phyloP scores from a whole-genome alignment of 345 rosid species.

The Acer saccharum region DNA sequence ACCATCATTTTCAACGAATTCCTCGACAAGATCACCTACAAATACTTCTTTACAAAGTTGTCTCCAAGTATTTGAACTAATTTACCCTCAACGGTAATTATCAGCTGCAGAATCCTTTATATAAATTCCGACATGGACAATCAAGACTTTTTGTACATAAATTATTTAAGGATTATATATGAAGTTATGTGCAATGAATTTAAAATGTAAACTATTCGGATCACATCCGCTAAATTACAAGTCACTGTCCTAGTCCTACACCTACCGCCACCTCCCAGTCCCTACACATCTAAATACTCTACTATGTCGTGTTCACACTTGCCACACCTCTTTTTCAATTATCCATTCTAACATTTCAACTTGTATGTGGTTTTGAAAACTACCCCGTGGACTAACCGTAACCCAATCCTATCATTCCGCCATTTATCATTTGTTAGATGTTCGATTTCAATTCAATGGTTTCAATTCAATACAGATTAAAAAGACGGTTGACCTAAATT shows the following conservation, averaged over 20 bases:
- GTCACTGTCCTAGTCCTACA: constrained; percentile 38
- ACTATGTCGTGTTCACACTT: constrained; percentile 42
- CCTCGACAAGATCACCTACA: not conserved
- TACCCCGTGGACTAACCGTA: not conserved
- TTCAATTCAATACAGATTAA: no score
- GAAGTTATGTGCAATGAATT: not conserved
- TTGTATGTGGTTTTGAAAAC: not conserved
- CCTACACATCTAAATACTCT: not conserved
- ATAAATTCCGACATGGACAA: no score
- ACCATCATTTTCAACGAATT: not conserved
- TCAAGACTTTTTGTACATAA: no score
- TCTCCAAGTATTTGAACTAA: no score
- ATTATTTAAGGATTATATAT: not conserved
- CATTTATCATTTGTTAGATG: no score
- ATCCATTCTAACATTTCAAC: not conserved
- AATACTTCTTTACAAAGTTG: no score
- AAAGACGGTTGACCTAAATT: no score
- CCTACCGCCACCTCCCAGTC: constrained; percentile 29
- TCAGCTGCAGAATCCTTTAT: no score
- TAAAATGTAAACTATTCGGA: no score
- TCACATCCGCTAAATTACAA: not conserved
- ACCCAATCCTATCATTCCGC: no score
- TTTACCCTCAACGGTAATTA: no score
- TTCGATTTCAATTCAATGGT: no score
- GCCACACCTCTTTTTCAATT: not conserved